These are phyloP conservation scores for Ogataea thermomethanolica DNA, from an alignment of 805 yeast genomes.

Conservation along the genomic window DNA sequence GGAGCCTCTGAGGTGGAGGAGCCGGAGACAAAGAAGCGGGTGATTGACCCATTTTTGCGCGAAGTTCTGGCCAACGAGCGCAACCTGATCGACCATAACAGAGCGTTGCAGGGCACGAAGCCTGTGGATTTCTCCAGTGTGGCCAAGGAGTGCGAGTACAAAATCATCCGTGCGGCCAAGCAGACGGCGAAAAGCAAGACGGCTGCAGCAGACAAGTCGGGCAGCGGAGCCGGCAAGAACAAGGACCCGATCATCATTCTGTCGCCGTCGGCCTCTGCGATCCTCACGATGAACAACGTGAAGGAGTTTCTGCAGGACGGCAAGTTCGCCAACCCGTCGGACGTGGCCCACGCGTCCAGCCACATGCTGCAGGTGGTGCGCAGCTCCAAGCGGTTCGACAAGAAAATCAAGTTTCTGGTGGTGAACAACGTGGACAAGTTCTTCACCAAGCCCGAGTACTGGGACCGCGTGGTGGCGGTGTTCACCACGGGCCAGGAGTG, in stretches of 20 bases:
- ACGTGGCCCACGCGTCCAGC: constrained; percentile 34
- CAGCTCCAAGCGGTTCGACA: constrained; percentile 52
- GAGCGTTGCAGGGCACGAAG: constrained; percentile 53
- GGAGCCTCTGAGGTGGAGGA: constrained; percentile 3
- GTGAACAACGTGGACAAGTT: constrained; percentile 86
- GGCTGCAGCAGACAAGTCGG: constrained; percentile 1
- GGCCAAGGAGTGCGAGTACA: constrained; percentile 61
- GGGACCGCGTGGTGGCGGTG: constrained; percentile 96
- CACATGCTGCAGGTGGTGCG: constrained; percentile 52
- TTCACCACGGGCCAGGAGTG: constrained; percentile 96
- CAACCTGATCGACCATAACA: constrained; percentile 42
- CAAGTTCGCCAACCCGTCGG: constrained; percentile 53
- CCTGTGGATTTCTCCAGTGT: constrained; percentile 64
- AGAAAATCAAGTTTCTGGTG: constrained; percentile 61
- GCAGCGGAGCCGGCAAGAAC: constrained; percentile 17
- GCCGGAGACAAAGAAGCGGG: constrained; percentile 16
- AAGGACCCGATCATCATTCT: constrained; percentile 70
- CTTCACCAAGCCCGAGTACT: constrained; percentile 90
- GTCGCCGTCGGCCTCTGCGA: constrained; percentile 76
- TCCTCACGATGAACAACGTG: constrained; percentile 61
- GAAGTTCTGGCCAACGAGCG: constrained; percentile 43
- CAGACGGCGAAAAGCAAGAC: constrained; percentile 22
- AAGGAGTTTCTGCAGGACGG: constrained; percentile 74
- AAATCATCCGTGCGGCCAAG: constrained; percentile 51
- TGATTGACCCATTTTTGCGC: constrained; percentile 48